Evolutionary conservation across 352 stramenopile species (phyloP), one percentile per base, ranked within the genome.

Genomic region (Pythium myriotylum): DNA sequence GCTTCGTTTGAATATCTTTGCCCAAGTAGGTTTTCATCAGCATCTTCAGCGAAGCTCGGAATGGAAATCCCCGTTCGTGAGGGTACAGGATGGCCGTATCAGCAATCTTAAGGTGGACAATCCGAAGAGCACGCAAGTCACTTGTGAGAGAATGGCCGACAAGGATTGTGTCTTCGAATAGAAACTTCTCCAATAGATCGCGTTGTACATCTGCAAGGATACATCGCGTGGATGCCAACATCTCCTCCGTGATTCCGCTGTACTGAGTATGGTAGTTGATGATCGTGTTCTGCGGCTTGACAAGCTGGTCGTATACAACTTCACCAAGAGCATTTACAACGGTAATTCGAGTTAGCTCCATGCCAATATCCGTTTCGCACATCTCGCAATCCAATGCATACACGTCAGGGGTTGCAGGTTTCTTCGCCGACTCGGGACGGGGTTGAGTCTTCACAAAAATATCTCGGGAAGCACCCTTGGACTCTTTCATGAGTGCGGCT

Each of bases 191-290:
- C 0, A 79, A 55, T 32, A 96, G 51, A 39, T 84, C 72, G 0
- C 67, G 65, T 57, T 95, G 86, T 22, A 94, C 86, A 47, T 96
- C 84, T 10, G 75, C 76, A 19, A 96, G 39, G 10, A 81, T 89
- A 39, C 64, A 65, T 6, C 71, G 87, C 16, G 82, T 88, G 13
- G 76, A 59, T 13, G 67, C 54, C 32, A 95, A 61, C n/a, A 76
- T 84, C 62, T 94, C 80, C 27, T 75, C 72, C 4, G 85, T 94
- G 51, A 96, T 96, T n/a, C 89, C 89, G 54, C 86, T 95, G 67
- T 89, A 96, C 73, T 91, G 72, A 9, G 89, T 96, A 71, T 93
- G 79, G 70, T 96, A 96, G 65, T 95, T 92, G 61, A 96, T 82
- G 61, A 96, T 94, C 10, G 78, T 82, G 59, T 78, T 91, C 40